Base-by-base conservation (phyloP, 1,139 yeast species). In the Kodamaea arcana region DNA sequence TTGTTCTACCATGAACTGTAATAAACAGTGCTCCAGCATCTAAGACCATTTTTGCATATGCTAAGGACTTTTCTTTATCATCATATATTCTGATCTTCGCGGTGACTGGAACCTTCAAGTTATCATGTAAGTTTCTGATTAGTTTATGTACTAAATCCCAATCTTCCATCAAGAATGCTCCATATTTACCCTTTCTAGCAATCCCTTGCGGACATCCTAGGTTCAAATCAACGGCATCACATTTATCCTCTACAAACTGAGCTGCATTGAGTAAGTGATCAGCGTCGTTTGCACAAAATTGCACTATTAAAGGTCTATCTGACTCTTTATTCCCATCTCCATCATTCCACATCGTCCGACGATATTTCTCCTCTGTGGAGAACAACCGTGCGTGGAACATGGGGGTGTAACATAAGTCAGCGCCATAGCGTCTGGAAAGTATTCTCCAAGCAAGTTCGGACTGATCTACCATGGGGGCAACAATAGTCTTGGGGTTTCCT, bases 391-490 rank as follows among this genome's bases (percentile, higher is more conserved):
- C 95, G 58, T 94, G 97, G 47, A 83, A 76, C 99, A 94, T 94
- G 2, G 99, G 98, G 0, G 98, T 86, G 51, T 90, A 94, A 51
- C 97, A 87, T 27, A 94, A 65, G 4, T 90, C 86, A 0, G 98
- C 98, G 1, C 98, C 99, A 52, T 90, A 83, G 44, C 75, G 70
- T 41, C 97, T 71, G 2, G 95, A 85, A 14, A 94, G 62, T 13
- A 87, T 74, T 47, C 99, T 73, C 97, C 98, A 94, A 1, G 96
- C 98, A 21, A 92, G 70, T 52, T 94, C 98, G 3, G 92, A 80
- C 48, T 88, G 97, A 58, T 94, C 98, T 10, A 94, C 99, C 97
- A 94, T 92, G 1, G 99, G 99, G 1, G 97, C 98, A 17, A 94
- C 94, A 13, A 94, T 80, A 42, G 85, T 85, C 35, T 71, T 76